Base-by-base conservation (phyloP, 108 stramenopile genomes). In the Cylindrotheca closterium region DNA sequence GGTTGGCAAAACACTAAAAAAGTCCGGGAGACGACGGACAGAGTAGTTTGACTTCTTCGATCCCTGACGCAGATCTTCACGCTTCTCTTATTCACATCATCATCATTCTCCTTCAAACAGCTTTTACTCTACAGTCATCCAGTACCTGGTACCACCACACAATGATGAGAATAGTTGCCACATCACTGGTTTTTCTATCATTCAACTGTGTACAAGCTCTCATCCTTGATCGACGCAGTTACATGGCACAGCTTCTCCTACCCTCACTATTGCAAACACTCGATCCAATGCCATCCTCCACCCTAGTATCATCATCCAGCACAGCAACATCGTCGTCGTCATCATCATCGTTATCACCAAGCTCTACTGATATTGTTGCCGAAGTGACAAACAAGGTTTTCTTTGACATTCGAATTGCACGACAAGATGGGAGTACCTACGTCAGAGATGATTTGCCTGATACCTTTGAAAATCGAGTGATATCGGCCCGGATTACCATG, bases 341-440 rank as follows among this genome's bases (percentile, higher is more conserved):
- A 22, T 51, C 51, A 4, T 12, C 54, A 2, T 4, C 54, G 2
- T 4, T 18, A 15, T 17, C 54, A 28, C 15, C 54, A 15, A 27
- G 47, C 2, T 61, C 70, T 19, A n/a, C 28, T 7, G 56, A 63
- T 53, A 60, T 61, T 0, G 56, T 58, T 37, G 55, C 55, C 3
- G 47, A 29, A 17, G 61, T 93, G 23, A 91, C 93, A 0, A 66
- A 91, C 62, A 87, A 84, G 54, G 83, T 94, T 21, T 78, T 64
- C 25, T 72, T 94, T 34, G 81, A 94, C 57, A 77, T 94, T 24
- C 74, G 93, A n/a, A 80, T 94, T 19, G 81, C 89, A 3, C 74
- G 93, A 10, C 49, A 68, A 22, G 93, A 94, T 79, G 93, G 93
- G 4, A 79, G 86, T 19, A 89, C 89, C 57, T 91, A 91, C 54